Conservation (phyloP, 331 rosid species). For the Cydonia oblonga region DNA sequence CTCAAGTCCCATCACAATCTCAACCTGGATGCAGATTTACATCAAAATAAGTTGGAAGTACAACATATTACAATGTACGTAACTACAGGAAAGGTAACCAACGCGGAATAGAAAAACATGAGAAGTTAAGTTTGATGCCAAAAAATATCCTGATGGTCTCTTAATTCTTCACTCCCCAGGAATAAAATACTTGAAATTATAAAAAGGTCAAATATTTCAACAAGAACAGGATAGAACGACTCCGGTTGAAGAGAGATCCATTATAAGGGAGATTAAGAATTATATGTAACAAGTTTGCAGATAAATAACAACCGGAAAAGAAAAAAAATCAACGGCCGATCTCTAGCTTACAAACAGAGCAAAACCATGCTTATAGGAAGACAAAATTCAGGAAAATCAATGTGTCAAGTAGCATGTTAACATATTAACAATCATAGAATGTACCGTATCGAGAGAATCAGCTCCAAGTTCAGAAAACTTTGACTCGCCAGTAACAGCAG, state of each 20-base stretch:
- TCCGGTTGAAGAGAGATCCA: background rate
- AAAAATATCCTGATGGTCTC: background rate
- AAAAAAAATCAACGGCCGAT: background rate
- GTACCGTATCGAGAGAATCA: constrained; percentile 93
- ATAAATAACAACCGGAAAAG: background rate
- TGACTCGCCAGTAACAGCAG: constrained; percentile 43
- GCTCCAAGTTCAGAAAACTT: constrained; percentile 71
- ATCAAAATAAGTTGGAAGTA: background rate
- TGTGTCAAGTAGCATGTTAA: background rate
- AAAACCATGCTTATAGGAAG: background rate
- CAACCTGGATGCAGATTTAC: constrained; percentile 28
- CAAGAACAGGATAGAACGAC: background rate
- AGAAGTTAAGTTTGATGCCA: background rate
- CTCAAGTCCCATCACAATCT: constrained; percentile 70
- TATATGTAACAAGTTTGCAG: background rate
- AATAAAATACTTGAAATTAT: background rate
- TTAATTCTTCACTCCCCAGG: background rate
- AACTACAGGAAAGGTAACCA: background rate
- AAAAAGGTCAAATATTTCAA: too few species aligned
- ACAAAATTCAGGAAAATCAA: background rate
- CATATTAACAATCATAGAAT: background rate
- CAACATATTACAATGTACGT: background rate
- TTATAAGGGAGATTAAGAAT: background rate
- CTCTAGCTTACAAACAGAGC: background rate
- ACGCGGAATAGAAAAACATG: background rate